Evolutionary conservation across 2,329 filamentous ascomycete genomes (phyloP).

Genomic region (Blastomyces gilchristii): DNA sequence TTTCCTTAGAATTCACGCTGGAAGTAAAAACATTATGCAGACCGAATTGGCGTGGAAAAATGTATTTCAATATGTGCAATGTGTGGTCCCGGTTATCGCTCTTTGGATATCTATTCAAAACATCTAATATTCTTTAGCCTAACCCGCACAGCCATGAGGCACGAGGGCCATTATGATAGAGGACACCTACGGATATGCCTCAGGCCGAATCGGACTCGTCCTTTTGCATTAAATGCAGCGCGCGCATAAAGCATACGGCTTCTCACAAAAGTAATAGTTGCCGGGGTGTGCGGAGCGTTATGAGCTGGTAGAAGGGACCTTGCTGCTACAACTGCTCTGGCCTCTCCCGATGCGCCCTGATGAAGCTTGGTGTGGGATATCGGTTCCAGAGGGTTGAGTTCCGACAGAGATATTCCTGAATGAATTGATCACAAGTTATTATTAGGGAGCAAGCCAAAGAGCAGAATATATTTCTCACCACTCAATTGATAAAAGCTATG

Average conservation of each 20-base stretch:
- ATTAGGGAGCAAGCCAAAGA: background rate
- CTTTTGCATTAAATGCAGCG: slow-evolving; percentile 57
- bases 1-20: slow-evolving; percentile 52
- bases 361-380: background rate
- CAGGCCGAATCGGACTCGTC: slow-evolving; percentile 61
- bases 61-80: slow-evolving; percentile 72
- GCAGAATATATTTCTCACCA: slow-evolving; percentile 42
- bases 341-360: background rate
- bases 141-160: background rate
- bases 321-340: background rate
- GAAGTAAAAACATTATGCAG: slow-evolving; percentile 89
- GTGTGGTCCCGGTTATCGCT: slow-evolving; percentile 44
- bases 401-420: slow-evolving; percentile 4
- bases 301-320: background rate
- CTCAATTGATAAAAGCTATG: slow-evolving; percentile 69
- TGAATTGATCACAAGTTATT: background rate
- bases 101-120: slow-evolving; percentile 60
- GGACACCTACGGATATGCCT: slow-evolving; percentile 64
- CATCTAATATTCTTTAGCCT: slow-evolving; percentile 47
- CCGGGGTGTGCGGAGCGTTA: slow-evolving; percentile 23
- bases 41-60: slow-evolving; percentile 84
- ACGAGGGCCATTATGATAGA: background rate
- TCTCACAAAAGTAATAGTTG: slow-evolving; percentile 64
- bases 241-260: slow-evolving; percentile 79
- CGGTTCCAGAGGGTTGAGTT: background rate